Evolutionary conservation across 2,329 filamentous ascomycete species (phyloP).

Genomic region (Botrytis squamosa): DNA sequence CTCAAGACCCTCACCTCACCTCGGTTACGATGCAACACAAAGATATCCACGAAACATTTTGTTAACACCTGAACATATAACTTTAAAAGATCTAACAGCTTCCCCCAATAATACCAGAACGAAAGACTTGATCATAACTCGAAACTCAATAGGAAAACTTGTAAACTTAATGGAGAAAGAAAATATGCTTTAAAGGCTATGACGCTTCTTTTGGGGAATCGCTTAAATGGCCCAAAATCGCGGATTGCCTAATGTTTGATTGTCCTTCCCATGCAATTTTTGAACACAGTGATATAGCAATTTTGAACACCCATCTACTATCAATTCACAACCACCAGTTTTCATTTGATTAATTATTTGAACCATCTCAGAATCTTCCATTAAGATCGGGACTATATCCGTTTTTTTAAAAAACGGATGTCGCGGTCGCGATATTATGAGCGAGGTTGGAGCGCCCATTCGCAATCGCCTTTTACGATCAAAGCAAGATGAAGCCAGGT

Average conservation of each 20-base stretch:
- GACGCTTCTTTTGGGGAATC: constrained; percentile 1
- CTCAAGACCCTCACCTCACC: constrained; percentile 1
- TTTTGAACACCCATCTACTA: constrained; percentile 30
- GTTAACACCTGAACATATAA: not conserved
- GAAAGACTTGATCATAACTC: constrained; percentile 5
- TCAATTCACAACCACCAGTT: constrained; percentile 28
- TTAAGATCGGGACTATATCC: constrained; percentile 48
- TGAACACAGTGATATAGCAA: constrained; percentile 22
- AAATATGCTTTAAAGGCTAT: constrained; percentile 12
- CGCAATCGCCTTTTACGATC: constrained; percentile 64
- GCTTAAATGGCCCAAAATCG: constrained; percentile 14
- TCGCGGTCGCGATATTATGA: constrained; percentile 68
- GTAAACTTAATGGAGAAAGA: not conserved
- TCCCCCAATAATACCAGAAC: not conserved
- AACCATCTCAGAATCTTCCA: constrained; percentile 39
- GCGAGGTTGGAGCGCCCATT: constrained; percentile 66
- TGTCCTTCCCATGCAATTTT: constrained; percentile 19
- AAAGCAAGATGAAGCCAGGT: constrained; percentile 63
- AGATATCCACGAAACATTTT: constrained; percentile 10
- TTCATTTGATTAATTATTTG: constrained; percentile 30
- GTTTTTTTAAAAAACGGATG: constrained; percentile 67
- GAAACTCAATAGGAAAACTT: not conserved
- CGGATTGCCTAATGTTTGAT: constrained; percentile 11
- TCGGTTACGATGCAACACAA: constrained; percentile 21
- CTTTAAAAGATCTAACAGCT: not conserved